phyloP scores from a whole-genome alignment of 768 basidiomycete genomes.

The Termitomyces sp. region DNA sequence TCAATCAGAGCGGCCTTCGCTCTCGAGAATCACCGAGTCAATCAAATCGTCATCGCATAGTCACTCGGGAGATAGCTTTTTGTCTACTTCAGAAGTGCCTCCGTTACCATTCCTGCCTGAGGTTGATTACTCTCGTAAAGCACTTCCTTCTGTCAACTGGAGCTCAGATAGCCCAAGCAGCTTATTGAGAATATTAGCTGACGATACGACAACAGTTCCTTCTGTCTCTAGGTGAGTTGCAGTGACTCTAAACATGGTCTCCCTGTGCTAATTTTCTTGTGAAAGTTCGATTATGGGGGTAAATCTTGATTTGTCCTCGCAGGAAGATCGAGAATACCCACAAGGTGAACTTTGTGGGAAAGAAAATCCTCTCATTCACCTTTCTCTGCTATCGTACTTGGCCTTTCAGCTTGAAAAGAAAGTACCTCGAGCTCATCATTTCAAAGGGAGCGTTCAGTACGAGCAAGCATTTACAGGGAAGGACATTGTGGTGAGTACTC shows the following conservation, averaged over 20 bases:
- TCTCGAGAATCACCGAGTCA: background rate
- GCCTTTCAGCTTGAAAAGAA: slow-evolving; percentile 87
- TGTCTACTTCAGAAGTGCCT: background rate
- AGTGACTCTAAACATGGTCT: background rate
- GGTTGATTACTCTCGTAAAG: background rate
- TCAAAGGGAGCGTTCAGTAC: slow-evolving; percentile 91
- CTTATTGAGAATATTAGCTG: background rate
- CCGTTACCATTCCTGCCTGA: background rate
- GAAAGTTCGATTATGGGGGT: background rate
- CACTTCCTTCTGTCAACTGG: background rate
- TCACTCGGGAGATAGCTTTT: background rate
- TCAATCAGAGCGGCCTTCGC: background rate
- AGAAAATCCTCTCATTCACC: slow-evolving; percentile 31
- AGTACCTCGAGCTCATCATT: slow-evolving; percentile 79
- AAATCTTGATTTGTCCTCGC: background rate
- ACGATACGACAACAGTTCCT: background rate
- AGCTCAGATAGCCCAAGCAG: background rate
- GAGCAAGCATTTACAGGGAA: slow-evolving; percentile 92
- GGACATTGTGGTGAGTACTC: slow-evolving; percentile 76
- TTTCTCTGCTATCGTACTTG: slow-evolving; percentile 80
- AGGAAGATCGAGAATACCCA: background rate
- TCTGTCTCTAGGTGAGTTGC: background rate
- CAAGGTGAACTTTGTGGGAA: background rate
- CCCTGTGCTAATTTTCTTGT: background rate
- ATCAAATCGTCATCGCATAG: background rate